Percentiles rank a stretch among this genome's conserved stretches.
phyloP scores from a whole-genome alignment of 495 filamentous ascomycete genomes.

The Diplogelasinospora grovesii region DNA sequence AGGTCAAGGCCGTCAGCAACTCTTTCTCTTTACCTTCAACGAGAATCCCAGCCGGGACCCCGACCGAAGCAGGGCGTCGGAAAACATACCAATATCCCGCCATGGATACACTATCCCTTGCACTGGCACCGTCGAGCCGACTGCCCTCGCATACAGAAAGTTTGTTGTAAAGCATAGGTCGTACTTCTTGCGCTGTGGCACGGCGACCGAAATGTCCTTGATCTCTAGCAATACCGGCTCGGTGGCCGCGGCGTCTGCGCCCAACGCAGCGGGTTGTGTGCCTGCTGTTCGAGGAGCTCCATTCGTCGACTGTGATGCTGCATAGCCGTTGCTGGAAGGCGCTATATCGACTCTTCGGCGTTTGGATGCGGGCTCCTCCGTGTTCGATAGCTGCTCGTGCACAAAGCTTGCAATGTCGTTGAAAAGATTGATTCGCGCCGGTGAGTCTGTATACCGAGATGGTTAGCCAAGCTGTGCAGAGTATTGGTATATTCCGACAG shows the following conservation, averaged over 20 bases:
- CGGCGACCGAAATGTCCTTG: constrained; percentile 64
- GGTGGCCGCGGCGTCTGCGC: constrained; percentile 28
- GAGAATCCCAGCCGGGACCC: no score
- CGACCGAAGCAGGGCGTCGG: not conserved
- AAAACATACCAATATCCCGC: constrained; percentile 64
- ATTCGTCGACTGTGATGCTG: constrained; percentile 18
- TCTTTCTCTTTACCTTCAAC: no score
- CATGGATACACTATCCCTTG: constrained; percentile 59
- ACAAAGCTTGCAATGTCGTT: constrained; percentile 48
- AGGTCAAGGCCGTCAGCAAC: no score
- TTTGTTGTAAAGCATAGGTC: constrained; percentile 63
- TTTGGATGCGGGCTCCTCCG: constrained; percentile 38
- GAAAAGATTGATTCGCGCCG: constrained; percentile 41
- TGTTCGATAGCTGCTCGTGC: constrained; percentile 28
- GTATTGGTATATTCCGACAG: no score
- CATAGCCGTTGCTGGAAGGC: no score
- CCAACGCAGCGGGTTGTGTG: not conserved
- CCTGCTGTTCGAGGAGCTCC: constrained; percentile 5
- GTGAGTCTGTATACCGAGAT: constrained; percentile 41
- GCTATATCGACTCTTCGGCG: constrained; percentile 44
- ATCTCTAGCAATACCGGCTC: constrained; percentile 53
- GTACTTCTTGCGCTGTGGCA: constrained; percentile 92
- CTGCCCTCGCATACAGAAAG: constrained; percentile 62
- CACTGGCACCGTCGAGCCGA: constrained; percentile 58
- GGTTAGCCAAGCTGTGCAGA: no score